These are phyloP conservation scores for Tothia fuscella DNA, from an alignment of 2,329 filamentous ascomycete species.

Conservation along the genomic window DNA sequence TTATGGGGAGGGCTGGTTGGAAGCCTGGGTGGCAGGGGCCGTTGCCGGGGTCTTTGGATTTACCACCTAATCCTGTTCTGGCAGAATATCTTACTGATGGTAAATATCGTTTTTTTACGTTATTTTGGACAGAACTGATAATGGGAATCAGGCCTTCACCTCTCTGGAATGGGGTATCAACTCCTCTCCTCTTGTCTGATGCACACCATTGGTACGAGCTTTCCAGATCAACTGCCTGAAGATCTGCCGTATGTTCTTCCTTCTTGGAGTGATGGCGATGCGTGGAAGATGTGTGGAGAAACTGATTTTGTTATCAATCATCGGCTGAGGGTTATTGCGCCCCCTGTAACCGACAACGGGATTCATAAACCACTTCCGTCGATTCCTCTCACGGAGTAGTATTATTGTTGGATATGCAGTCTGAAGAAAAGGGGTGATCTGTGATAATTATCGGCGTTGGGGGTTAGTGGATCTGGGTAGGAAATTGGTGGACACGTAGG, in stretches of 20 bases:
- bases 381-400: too few species aligned
- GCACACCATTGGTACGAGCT: slow-evolving; percentile 36
- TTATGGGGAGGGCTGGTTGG: slow-evolving; percentile 56
- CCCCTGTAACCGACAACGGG: too few species aligned
- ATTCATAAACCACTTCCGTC: too few species aligned
- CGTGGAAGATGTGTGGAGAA: slow-evolving; percentile 18
- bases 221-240: slow-evolving; percentile 44
- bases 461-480: too few species aligned
- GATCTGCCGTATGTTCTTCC: slow-evolving; percentile 42
- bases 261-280: slow-evolving; percentile 34
- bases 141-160: background rate
- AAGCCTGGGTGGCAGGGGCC: slow-evolving; percentile 30
- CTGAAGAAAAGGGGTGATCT: too few species aligned
- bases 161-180: slow-evolving; percentile 8
- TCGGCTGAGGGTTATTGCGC: too few species aligned
- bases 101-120: slow-evolving; percentile 20
- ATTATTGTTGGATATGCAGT: too few species aligned
- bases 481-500: too few species aligned
- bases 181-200: slow-evolving; percentile 24
- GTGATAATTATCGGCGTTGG: too few species aligned
- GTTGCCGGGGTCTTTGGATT: slow-evolving; percentile 44
- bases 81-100: slow-evolving; percentile 44
- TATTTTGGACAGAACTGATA: background rate
- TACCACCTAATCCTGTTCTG: slow-evolving; percentile 45
- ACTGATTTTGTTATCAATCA: slow-evolving; percentile 5